Evolutionary conservation across 2,329 filamentous ascomycete genomes (phyloP), one percentile per base, ranked within the genome.

Genomic region (Hymenoscyphus albidus): DNA sequence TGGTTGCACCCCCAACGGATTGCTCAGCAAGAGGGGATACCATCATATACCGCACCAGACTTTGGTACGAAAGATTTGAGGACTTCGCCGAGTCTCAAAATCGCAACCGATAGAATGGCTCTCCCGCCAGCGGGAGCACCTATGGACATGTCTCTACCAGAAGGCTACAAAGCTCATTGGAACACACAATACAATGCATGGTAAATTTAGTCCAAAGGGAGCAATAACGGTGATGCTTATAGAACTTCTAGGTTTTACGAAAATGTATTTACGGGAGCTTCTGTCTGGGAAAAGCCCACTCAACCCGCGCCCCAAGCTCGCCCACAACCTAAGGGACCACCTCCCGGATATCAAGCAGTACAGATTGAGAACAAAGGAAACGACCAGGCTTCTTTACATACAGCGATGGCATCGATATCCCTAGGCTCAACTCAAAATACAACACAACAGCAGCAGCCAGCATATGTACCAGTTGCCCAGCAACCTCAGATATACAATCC

Each of bases 141-240:
- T 6, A 27, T 60, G 16, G 22, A 62, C 14, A n/a, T 42, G 44
- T 44, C 13, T 4, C 42, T 64, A 1, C 62, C 66, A 32, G 66
- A 62, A 38, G 66, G 66, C 14, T 67, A 62, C 61, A 65, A 65
- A 44, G 66, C 66, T 27, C 62, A 65, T 38, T 67, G 64, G 62
- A 63, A 62, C 39, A n/a, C 40, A 13, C 61, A 65, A 13, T 65
- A 67, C 35, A 65, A 62, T n/a, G 59, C 63, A 32, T 67, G 64
- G 66, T 64, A 18, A 67, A 57, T 35, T 44, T 42, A n/a, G 18
- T 4, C 38, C 2, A 48, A 9, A 57, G 42, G 3, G 22, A 39
- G 12, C 10, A 35, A 5, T 10, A 35, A 10, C 35, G 5, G 35
- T 7, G n/a, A 42, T 61, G 54, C 40, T 62, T 12, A 63, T 35